A percentile compares a stretch with the other conserved stretches of the same genome.
Conservation (phyloP, 208 protist genomes). For the Wallacemonas collosoma region DNA sequence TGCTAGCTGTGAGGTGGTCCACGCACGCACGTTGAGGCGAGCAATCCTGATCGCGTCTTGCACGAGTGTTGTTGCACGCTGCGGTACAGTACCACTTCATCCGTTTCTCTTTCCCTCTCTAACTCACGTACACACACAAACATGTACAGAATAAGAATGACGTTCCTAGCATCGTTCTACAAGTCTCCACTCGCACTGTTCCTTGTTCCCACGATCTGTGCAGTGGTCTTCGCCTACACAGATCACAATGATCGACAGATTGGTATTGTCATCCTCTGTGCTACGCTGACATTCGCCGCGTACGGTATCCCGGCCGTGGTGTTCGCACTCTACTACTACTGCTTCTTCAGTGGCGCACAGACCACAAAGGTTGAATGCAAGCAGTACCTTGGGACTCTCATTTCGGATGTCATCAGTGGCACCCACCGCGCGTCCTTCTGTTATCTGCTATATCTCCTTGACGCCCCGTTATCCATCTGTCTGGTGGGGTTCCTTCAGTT, state of each 20-base stretch:
- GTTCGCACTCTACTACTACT: constrained; percentile 9
- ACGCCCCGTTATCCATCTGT: background rate
- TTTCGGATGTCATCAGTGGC: background rate
- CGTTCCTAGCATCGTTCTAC: background rate
- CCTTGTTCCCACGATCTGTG: background rate
- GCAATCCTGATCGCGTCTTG: too few relatives aligned
- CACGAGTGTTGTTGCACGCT: too few relatives aligned
- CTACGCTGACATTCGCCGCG: background rate
- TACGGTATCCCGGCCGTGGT: background rate
- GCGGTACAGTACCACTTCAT: too few relatives aligned
- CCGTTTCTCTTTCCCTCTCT: too few relatives aligned
- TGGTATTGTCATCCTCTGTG: background rate
- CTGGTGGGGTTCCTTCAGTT: background rate
- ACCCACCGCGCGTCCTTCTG: background rate
- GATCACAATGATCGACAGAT: background rate
- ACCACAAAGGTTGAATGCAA: background rate
- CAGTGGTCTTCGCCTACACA: background rate
- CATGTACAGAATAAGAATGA: background rate
- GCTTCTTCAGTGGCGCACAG: constrained; percentile 2
- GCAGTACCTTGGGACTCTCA: background rate
- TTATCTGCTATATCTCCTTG: background rate
- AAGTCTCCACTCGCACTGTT: background rate
- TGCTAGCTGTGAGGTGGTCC: too few relatives aligned
- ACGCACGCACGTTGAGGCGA: too few relatives aligned
- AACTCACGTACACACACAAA: too few relatives aligned